These are phyloP conservation scores for Naegleria gruberi DNA, from an alignment of 208 protist species.

Conservation along the genomic window DNA sequence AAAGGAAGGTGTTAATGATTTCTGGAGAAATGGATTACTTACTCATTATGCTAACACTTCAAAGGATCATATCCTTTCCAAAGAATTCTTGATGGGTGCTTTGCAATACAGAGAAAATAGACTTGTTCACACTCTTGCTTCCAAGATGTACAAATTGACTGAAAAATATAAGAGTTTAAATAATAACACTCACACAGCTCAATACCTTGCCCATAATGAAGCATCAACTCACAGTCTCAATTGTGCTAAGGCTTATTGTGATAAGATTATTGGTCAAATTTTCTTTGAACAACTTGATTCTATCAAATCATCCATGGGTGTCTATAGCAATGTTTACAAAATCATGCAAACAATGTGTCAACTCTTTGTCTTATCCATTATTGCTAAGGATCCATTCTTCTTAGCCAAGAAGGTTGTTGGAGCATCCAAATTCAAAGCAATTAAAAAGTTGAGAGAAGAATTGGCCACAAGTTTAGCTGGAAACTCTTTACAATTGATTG, in stretches of 20 bases:
- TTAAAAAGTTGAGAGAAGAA: conserved; percentile 3
- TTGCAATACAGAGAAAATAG: conserved; percentile 2
- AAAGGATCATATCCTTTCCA: neutral
- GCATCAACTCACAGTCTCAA: neutral
- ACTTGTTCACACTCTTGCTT: neutral
- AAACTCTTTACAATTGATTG: conserved; percentile 30
- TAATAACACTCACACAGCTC: neutral
- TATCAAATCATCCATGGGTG: neutral
- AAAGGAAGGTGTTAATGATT: neutral
- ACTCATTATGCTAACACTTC: neutral
- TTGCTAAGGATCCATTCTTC: neutral
- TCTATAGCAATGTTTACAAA: neutral
- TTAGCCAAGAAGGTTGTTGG: neutral
- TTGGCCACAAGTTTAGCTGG: neutral
- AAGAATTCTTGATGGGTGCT: neutral
- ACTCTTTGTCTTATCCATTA: neutral
- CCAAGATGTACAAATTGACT: neutral
- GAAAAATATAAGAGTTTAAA: neutral
- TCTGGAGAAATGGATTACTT: neutral
- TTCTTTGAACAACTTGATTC: neutral
- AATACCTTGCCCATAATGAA: neutral
- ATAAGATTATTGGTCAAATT: neutral
- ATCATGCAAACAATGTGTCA: neutral
- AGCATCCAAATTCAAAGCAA: neutral
- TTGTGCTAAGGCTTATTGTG: neutral